These are phyloP conservation scores for Phytophthora chlamydospora DNA, from an alignment of 352 stramenopile genomes.

Conservation along the genomic window DNA sequence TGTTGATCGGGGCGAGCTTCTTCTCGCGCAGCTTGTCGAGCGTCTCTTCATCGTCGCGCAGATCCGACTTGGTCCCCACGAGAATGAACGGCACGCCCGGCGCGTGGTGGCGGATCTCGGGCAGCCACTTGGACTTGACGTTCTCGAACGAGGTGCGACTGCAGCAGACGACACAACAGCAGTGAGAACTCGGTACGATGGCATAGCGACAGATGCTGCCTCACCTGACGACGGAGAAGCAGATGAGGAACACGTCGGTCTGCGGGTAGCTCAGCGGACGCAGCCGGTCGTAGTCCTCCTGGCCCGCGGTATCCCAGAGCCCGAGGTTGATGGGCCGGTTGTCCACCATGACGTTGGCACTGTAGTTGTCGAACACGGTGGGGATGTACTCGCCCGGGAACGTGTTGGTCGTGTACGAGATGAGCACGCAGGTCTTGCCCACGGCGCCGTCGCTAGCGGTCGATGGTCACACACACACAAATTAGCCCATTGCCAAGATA, in stretches of 20 bases:
- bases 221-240: conserved; percentile 93
- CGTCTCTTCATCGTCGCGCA: conserved; percentile 91
- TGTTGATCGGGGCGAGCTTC: conserved; percentile 73
- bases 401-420: conserved; percentile 97
- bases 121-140: conserved; percentile 94
- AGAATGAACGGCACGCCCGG: conserved; percentile 95
- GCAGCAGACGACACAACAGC: conserved; percentile 6
- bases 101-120: conserved; percentile 89
- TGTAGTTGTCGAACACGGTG: conserved; percentile 96
- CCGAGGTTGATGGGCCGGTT: conserved; percentile 95
- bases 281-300: conserved; percentile 97
- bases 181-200: neutral
- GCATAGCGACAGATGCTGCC: neutral
- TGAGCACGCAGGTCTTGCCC: conserved; percentile 96
- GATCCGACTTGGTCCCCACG: conserved; percentile 95
- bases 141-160: conserved; percentile 95
- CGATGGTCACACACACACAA: conserved; percentile 7
- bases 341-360: conserved; percentile 93
- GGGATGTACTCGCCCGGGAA: conserved; percentile 97
- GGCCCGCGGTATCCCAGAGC: conserved; percentile 97
- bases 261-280: conserved; percentile 95
- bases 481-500: conserved; percentile 15
- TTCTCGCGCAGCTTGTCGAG: conserved; percentile 90
- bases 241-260: conserved; percentile 97
- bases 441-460: conserved; percentile 92